Base-by-base conservation (phyloP, 306 rosid species). In the Clitoria ternatea region DNA sequence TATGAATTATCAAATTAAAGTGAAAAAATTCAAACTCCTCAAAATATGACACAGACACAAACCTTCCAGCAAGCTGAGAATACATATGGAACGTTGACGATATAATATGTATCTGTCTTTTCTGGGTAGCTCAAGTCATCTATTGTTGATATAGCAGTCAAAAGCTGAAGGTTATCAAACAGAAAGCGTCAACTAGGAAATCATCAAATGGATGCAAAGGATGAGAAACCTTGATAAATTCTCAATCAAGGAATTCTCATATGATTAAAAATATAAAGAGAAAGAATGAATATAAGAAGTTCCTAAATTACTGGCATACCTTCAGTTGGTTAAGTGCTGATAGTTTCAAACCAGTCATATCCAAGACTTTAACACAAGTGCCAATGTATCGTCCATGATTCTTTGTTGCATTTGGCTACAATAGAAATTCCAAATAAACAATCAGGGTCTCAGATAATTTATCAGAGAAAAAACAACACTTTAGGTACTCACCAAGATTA, bases 61-160 rank as follows among this genome's bases (percentile, higher is more conserved):
- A 59, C 65, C 65, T 59, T 59, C 65, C 65, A 59, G 10, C 65
- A 59, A 0, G 65, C 65, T 1, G 44, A 59, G 44, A 59, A 59
- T 59, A 59, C 65, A 17, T 59, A 59, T 9, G 65, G 65, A 15
- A 15, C 65, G 4, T 59, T 59, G 17, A 33, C 65, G n/a, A 59
- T 59, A 13, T 59, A 59, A 59, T 59, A 59, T 32, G 65, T 44
- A 1, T 59, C 64, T 3, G 65, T 59, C 44, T 33, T 59, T 59
- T 59, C 65, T 32, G 65, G 65, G 18, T 59, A 59, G 65, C 33
- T 59, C 27, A 59, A 33, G 64, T 56, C 64, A 14, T 56, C 64
- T 14, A 56, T 30, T 56, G 64, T 30, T 7, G 64, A 14, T 56
- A 56, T 33, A 33, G 65, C 40, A 17, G 65, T 59, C 65, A 59